phyloP scores from a whole-genome alignment of 169 alveolate genomes.

The Eimeria maxima region DNA sequence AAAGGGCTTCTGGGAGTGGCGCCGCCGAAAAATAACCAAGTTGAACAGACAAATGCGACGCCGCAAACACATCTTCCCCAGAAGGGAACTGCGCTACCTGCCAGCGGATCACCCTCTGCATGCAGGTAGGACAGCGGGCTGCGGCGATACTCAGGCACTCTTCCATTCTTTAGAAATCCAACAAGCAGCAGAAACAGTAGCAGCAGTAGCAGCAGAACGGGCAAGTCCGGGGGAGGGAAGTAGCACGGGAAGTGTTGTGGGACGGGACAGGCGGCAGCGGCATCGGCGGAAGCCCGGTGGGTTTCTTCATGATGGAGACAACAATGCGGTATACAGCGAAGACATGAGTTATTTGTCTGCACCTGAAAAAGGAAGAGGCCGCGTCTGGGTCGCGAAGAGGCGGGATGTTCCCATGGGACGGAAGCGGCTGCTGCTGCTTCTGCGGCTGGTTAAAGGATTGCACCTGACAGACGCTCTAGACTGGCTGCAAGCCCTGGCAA shows the following conservation, averaged over 20 bases:
- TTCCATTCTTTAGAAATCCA: too few relatives aligned
- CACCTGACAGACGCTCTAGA: slow-evolving; percentile 70
- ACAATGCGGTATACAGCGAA: neutral
- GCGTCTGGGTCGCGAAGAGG: slow-evolving; percentile 56
- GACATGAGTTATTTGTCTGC: neutral
- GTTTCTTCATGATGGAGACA: neutral
- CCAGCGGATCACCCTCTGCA: slow-evolving; percentile 4
- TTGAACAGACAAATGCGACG: neutral
- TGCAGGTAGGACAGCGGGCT: neutral
- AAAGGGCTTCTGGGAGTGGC: slow-evolving; percentile 74
- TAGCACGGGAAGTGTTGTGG: too few relatives aligned
- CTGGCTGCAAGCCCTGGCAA: slow-evolving; percentile 63
- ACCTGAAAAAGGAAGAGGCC: slow-evolving; percentile 53
- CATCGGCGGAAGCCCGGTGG: slow-evolving; percentile 26
- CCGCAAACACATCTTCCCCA: slow-evolving; percentile 45
- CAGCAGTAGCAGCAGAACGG: neutral
- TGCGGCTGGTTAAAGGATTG: slow-evolving; percentile 23
- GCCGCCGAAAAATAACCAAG: slow-evolving; percentile 32
- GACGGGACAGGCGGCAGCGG: neutral
- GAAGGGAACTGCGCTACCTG: neutral
- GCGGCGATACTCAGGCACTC: too few relatives aligned
- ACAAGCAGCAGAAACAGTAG: neutral
- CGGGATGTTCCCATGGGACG: slow-evolving; percentile 43
- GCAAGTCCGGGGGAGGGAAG: too few relatives aligned
- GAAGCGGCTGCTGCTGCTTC: slow-evolving; percentile 72